Evolutionary conservation across 495 filamentous ascomycete species (phyloP).

Genomic region (Cercophora scortea): DNA sequence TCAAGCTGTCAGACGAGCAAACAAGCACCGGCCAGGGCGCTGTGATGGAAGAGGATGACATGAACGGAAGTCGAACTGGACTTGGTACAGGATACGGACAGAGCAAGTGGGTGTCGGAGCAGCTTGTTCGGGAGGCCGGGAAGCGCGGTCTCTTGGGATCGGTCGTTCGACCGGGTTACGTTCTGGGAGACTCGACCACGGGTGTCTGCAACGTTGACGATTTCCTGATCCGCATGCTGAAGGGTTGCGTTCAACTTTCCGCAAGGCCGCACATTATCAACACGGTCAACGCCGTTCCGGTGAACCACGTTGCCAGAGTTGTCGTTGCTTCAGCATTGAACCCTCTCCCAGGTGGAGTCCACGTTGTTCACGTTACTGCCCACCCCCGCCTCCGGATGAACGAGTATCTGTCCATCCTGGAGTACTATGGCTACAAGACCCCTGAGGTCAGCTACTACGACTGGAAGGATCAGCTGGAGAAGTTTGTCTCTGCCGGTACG

Average conservation of each 20-base stretch:
- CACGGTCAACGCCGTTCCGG: constrained; percentile 86
- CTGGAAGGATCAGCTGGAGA: constrained; percentile 48
- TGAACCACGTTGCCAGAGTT: constrained; percentile 72
- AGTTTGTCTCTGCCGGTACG: constrained; percentile 51
- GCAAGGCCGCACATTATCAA: constrained; percentile 71
- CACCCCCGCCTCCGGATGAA: constrained; percentile 76
- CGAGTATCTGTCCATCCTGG: constrained; percentile 63
- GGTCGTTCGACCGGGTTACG: constrained; percentile 80
- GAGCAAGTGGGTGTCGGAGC: constrained; percentile 66
- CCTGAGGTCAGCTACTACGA: constrained; percentile 57
- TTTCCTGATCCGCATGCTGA: constrained; percentile 83
- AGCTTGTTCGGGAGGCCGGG: constrained; percentile 74
- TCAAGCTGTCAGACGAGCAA: constrained; percentile 58
- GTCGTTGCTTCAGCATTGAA: constrained; percentile 66
- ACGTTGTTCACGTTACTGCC: constrained; percentile 53
- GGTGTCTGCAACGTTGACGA: constrained; percentile 83
- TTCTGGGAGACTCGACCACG: constrained; percentile 64
- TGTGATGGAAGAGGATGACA: constrained; percentile 38
- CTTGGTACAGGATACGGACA: constrained; percentile 80
- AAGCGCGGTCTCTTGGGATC: constrained; percentile 64
- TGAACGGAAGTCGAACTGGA: constrained; percentile 38
- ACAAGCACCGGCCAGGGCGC: constrained; percentile 36
- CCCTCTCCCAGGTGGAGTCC: constrained; percentile 51
- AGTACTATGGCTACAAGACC: constrained; percentile 70
- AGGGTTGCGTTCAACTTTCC: constrained; percentile 77